These are phyloP conservation scores for Oleoguttula mirabilis DNA, from an alignment of 495 filamentous ascomycete species.

Conservation along the genomic window DNA sequence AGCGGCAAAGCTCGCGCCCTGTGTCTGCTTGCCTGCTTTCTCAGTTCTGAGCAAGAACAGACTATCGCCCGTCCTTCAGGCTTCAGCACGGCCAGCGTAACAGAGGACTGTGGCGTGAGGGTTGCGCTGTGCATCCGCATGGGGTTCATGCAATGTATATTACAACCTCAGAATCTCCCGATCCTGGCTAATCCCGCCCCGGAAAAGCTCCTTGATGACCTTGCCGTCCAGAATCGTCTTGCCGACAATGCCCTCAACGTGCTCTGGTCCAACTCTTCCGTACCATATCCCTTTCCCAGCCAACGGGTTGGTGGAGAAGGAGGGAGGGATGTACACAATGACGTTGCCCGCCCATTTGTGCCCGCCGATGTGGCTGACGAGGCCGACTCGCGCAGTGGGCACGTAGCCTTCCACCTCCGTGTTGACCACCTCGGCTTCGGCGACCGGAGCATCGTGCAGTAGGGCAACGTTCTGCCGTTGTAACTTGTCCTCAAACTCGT, in stretches of 20 bases:
- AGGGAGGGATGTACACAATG: slow-evolving; percentile 72
- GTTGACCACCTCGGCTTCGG: slow-evolving; percentile 6
- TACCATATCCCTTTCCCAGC: slow-evolving; percentile 88
- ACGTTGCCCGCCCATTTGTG: slow-evolving; percentile 93
- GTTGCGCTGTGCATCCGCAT: no score
- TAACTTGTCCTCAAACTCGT: slow-evolving; percentile 48
- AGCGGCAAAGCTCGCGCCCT: no score
- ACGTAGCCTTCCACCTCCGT: slow-evolving; percentile 12
- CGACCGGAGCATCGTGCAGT: slow-evolving; percentile 12
- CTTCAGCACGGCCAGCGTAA: no score
- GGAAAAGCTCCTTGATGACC: slow-evolving; percentile 64
- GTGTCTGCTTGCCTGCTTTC: no score
- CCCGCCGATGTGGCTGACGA: slow-evolving; percentile 82
- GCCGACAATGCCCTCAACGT: slow-evolving; percentile 74
- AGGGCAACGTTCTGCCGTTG: slow-evolving; percentile 17
- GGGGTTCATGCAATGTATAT: no score
- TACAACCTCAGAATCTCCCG: not conserved
- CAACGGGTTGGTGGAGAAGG: slow-evolving; percentile 39
- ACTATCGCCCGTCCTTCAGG: no score
- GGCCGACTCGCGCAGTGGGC: slow-evolving; percentile 45
- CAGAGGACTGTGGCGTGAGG: no score
- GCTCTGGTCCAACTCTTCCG: slow-evolving; percentile 69
- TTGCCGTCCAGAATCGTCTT: slow-evolving; percentile 66
- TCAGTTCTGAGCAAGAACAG: no score
- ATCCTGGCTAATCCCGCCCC: slow-evolving; percentile 42